Conservation (phyloP, 1,284 basidiomycete species). For the Apiotrichum sp. region DNA sequence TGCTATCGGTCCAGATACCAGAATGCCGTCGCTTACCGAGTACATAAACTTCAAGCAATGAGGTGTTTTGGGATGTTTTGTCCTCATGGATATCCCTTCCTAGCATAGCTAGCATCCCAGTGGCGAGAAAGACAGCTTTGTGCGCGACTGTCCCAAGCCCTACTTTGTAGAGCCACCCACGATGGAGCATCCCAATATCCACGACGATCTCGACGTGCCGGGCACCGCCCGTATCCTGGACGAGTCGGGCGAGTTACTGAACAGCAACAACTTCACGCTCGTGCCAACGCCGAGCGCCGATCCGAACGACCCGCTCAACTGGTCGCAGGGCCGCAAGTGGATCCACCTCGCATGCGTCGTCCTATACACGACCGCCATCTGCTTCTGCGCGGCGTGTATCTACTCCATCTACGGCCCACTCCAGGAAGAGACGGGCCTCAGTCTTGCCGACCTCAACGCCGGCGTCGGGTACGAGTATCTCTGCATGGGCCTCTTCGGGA, state of each 20-base stretch:
- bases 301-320: conserved; percentile 26
- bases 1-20: too few species aligned
- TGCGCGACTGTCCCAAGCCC: too few species aligned
- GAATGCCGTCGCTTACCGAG: too few species aligned
- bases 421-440: conserved; percentile 15
- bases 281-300: conserved; percentile 20
- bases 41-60: too few species aligned
- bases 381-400: conserved; percentile 10
- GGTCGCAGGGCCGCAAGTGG: conserved; percentile 18
- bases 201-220: conserved; percentile 11
- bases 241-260: conserved; percentile 11
- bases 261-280: conserved; percentile 14
- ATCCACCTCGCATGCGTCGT: conserved; percentile 20
- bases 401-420: conserved; percentile 22
- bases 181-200: too few species aligned
- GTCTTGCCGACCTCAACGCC: conserved; percentile 23
- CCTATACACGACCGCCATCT: conserved; percentile 16
- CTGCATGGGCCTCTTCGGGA: conserved; percentile 17
- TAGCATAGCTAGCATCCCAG: too few species aligned
- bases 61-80: too few species aligned
- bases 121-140: too few species aligned
- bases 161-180: too few species aligned
- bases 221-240: conserved; percentile 20
- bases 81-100: too few species aligned
- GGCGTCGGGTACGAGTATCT: conserved; percentile 27